Percentiles rank a stretch among this genome's conserved stretches.
Conservation (phyloP, 2,329 filamentous ascomycete species). For the Neoscytalidium dimidiatum region DNA sequence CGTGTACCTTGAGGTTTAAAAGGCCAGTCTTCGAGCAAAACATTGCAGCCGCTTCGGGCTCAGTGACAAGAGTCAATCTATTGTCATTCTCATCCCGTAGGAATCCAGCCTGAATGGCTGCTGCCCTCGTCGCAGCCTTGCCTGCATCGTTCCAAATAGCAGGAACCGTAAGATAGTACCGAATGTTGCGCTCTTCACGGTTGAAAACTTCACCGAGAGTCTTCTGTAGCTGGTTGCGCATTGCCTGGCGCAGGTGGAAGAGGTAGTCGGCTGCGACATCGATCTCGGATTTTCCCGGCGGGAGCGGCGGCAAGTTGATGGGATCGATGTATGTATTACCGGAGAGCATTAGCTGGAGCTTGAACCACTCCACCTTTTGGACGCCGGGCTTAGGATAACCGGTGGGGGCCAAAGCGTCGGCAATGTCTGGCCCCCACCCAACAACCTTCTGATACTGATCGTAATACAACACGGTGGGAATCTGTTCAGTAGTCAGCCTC, state of each 20-base stretch:
- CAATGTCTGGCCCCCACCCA: constrained; percentile 98
- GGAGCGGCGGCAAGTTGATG: constrained; percentile 95
- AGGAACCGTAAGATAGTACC: constrained; percentile 97
- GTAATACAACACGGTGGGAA: constrained; percentile 98
- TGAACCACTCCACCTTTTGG: constrained; percentile 99
- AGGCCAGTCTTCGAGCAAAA: constrained; percentile 98
- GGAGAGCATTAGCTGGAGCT: constrained; percentile 96
- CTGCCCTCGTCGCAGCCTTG: constrained; percentile 93
- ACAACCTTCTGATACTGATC: constrained; percentile 99
- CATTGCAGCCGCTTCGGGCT: constrained; percentile 94
- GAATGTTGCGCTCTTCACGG: constrained; percentile 95
- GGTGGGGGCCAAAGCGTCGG: constrained; percentile 92
- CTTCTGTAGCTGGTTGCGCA: constrained; percentile 94
- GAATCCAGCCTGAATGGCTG: constrained; percentile 96
- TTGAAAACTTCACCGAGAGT: constrained; percentile 97
- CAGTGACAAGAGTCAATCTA: constrained; percentile 88
- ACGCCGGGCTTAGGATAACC: constrained; percentile 97
- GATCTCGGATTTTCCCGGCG: constrained; percentile 97
- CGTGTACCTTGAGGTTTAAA: constrained; percentile 95
- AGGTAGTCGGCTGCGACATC: constrained; percentile 99
- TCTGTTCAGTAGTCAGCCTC: constrained; percentile 56
- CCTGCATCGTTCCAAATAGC: constrained; percentile 99
- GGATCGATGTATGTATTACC: constrained; percentile 99
- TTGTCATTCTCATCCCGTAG: constrained; percentile 97
- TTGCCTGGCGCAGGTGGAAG: constrained; percentile 95